A percentile compares a stretch with the other conserved stretches of the same genome.
Evolutionary conservation across 331 rosid genomes (phyloP).

Genomic region (Quercus lobata): DNA sequence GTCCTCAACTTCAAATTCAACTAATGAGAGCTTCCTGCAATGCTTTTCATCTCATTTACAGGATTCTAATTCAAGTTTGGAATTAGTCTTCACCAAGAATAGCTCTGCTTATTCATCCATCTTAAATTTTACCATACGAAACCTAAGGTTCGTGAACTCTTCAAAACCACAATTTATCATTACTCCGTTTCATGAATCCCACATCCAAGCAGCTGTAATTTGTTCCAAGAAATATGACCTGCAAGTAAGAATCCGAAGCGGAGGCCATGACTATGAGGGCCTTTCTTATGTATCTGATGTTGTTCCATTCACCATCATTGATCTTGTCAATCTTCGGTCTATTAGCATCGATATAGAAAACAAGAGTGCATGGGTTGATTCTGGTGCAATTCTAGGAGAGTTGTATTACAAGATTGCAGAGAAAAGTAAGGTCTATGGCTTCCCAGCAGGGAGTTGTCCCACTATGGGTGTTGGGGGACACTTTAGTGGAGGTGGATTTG

Average conservation of each 20-base stretch:
- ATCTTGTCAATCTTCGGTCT: conserved; percentile 35
- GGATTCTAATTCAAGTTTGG: neutral
- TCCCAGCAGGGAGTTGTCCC: conserved; percentile 47
- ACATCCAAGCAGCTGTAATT: conserved; percentile 31
- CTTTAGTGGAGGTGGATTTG: conserved; percentile 49
- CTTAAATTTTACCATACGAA: conserved; percentile 28
- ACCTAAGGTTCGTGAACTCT: conserved; percentile 44
- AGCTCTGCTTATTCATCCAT: conserved; percentile 31
- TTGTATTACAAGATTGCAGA: conserved; percentile 34
- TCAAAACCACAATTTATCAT: conserved; percentile 34
- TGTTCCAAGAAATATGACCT: conserved; percentile 33
- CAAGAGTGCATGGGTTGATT: conserved; percentile 5
- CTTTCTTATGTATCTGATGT: conserved; percentile 28
- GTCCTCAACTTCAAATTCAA: neutral
- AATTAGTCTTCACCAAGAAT: conserved; percentile 19
- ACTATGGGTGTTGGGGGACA: conserved; percentile 47
- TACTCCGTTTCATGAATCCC: conserved; percentile 36
- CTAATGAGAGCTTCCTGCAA: neutral
- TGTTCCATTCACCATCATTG: conserved; percentile 39
- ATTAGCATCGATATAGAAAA: conserved; percentile 17
- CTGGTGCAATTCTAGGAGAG: conserved; percentile 43
- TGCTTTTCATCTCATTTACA: neutral
- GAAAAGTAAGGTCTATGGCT: conserved; percentile 31
- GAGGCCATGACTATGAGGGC: conserved; percentile 52
- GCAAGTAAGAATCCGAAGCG: conserved; percentile 43